Evolutionary conservation across 257 asterid genomes (phyloP).

Genomic region (Nemophila menziesii): DNA sequence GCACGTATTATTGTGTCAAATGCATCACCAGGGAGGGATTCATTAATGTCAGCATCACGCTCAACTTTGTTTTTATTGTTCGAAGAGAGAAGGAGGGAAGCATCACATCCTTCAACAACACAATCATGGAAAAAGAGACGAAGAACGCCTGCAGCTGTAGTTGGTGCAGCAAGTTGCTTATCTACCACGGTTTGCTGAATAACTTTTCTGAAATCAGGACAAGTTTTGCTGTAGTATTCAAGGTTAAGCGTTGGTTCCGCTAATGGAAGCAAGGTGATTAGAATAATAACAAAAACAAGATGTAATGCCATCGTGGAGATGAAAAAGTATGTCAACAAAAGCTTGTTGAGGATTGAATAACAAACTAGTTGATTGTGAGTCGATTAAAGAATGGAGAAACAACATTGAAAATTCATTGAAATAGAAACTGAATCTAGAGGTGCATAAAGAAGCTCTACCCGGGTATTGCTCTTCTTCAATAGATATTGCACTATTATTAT

Average conservation of each 20-base stretch:
- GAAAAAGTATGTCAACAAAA: background rate
- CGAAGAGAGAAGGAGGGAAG: conserved; percentile 62
- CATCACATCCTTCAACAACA: conserved; percentile 81
- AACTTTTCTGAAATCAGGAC: conserved; percentile 48
- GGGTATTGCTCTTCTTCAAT: background rate
- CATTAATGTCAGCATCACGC: conserved; percentile 56
- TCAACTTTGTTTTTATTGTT: conserved; percentile 35
- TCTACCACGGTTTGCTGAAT: conserved; percentile 38
- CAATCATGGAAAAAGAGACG: conserved; percentile 94
- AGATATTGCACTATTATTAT: background rate
- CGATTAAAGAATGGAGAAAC: background rate
- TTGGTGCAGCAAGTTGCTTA: conserved; percentile 58
- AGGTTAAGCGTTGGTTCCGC: conserved; percentile 28
- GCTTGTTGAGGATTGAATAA: background rate
- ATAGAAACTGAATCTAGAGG: background rate
- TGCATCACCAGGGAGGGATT: conserved; percentile 77
- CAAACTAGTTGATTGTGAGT: background rate
- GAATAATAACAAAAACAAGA: conserved; percentile 18
- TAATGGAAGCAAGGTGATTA: conserved; percentile 11
- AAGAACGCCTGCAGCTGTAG: conserved; percentile 78
- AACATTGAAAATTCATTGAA: background rate
- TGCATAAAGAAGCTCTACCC: background rate
- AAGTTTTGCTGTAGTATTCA: conserved; percentile 50
- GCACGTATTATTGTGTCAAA: conserved; percentile 53
- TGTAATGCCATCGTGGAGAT: conserved; percentile 25